Percentiles rank a stretch among this genome's conserved stretches.
phyloP scores from a whole-genome alignment of 2,329 filamentous ascomycete species.

The Hyphodiscus sp. region DNA sequence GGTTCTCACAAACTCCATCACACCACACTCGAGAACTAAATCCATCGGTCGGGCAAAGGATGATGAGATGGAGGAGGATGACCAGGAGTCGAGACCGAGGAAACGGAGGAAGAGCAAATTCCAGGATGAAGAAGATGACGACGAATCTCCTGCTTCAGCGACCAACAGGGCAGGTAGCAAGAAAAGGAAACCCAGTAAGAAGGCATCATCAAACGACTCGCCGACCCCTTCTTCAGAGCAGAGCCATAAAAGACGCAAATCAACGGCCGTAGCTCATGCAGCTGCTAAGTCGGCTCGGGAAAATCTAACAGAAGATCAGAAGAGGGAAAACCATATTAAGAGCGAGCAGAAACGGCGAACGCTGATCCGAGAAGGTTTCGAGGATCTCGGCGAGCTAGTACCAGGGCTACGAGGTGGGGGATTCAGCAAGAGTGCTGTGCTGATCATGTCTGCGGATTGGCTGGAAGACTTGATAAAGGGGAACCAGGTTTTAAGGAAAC shows the following conservation, averaged over 20 bases:
- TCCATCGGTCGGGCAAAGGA: conserved; percentile 13
- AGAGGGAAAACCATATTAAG: conserved; percentile 77
- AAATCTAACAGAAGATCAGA: conserved; percentile 70
- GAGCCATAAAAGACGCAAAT: conserved; percentile 43
- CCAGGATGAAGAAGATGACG: conserved; percentile 40
- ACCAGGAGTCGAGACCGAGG: conserved; percentile 36
- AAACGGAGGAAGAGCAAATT: conserved; percentile 51
- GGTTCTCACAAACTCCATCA: conserved; percentile 47
- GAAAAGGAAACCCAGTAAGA: conserved; percentile 27
- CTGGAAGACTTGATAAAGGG: conserved; percentile 65
- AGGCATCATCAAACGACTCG: conserved; percentile 24
- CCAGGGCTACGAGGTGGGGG: conserved; percentile 68
- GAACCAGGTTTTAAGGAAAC: conserved; percentile 50
- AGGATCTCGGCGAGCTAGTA: conserved; percentile 70
- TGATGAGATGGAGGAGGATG: conserved; percentile 29
- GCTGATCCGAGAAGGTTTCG: conserved; percentile 73
- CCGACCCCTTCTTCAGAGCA: conserved; percentile 17
- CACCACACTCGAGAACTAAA: conserved; percentile 8
- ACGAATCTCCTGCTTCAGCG: conserved; percentile 30
- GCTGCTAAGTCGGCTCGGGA: conserved; percentile 45
- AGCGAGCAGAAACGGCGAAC: conserved; percentile 84
- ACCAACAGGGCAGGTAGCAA: conserved; percentile 24
- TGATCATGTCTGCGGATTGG: conserved; percentile 71
- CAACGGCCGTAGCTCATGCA: conserved; percentile 28
- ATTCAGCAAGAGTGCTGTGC: conserved; percentile 76